Base-by-base conservation (phyloP, 2,329 filamentous ascomycete genomes). In the Verticillium albo-atrum region DNA sequence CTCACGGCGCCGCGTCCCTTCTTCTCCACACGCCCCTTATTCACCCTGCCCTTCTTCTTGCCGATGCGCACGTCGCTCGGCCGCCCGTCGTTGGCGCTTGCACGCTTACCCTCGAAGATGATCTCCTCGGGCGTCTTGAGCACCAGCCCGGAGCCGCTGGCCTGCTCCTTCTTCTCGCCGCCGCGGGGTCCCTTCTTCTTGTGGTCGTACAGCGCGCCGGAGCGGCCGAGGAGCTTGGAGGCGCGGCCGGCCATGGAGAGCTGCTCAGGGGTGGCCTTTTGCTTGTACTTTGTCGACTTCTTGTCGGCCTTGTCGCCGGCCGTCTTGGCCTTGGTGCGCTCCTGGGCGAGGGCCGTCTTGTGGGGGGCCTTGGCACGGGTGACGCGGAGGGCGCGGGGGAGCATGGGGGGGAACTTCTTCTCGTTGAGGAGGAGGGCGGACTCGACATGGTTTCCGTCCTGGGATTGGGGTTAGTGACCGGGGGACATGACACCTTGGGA, bases 341-440 rank as follows among this genome's bases (percentile, higher is more conserved):
- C 82, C 65, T 84, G 72, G 58, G 83, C 82, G 28, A 80, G 74
- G 42, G 75, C 72, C 6, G 84, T 87, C 74, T 85, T 86, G 69
- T 83, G 81, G 35, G 83, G 84, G 60, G 89, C 89, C 74, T 92
- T 94, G 70, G 95, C 95, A 62, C 95, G 88, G 54, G 86, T 89
- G 54, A 99, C 93, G 58, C 95, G 89, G 34, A 99, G 81, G 65
- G 88, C 84, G 53, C 95, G 88, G 10, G 94, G 94, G n/a, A 98
- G 86, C 85, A 97, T 88, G 20, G 94, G 94, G 17, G 94, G 92
- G 70, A 93, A 98, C 68, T 91, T 95, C 80, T 98, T 96, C 63
- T 87, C 93, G 71, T 97, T 85, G 62, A 94, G 85, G 42, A 96
- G 83, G 14, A 99, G 82, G 2, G 95, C 95, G n/a, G 89, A 85